Base-by-base conservation (phyloP, 2,329 filamentous ascomycete species). In the Colletotrichum sp. region DNA sequence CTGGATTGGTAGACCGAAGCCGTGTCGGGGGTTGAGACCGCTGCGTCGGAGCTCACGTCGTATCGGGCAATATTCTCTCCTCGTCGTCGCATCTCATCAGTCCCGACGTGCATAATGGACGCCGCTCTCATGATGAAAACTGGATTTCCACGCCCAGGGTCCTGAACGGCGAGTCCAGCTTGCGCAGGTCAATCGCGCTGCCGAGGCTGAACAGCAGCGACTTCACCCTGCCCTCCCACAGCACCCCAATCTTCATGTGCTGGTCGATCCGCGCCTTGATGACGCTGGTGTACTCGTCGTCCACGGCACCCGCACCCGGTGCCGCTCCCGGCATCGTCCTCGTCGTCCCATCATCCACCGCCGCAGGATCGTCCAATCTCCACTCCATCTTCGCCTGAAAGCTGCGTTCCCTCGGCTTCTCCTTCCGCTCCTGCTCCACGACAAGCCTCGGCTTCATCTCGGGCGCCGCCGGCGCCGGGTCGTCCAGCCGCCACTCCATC, bases 191-290 rank as follows among this genome's bases (percentile, higher is more conserved):
- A 71, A 99, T 92, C 67, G 93, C 95, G 73, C 95, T 95, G 12
- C 97, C 97, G 57, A 98, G 89, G 80, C 95, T 98, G 83, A 99
- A 98, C 73, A 99, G 89, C 75, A 99, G 87, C 79, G 98, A 96
- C 87, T 99, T 98, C 75, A 98, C 91, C 71, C 96, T 91, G 3
- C 96, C 96, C 83, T 99, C 96, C 96, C 97, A 99, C 26, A 99
- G 86, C 67, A 99, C 84, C 1, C 96, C 95, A 70, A 98, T 92
- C 78, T 93, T 93, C 86, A 95, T 93, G 79, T 96, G 94, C 86
- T 98, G 96, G 82, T 98, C 96, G 68, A 99, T 89, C 66, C 95
- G 92, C 60, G 96, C 94, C 85, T 99, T 99, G 78, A 99, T 86
- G 36, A 99, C 96, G 8, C 96, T 96, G 36, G 95, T 92, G 75